Conservation (phyloP, 208 protist species). For the Acanthamoeba lenticulata region DNA sequence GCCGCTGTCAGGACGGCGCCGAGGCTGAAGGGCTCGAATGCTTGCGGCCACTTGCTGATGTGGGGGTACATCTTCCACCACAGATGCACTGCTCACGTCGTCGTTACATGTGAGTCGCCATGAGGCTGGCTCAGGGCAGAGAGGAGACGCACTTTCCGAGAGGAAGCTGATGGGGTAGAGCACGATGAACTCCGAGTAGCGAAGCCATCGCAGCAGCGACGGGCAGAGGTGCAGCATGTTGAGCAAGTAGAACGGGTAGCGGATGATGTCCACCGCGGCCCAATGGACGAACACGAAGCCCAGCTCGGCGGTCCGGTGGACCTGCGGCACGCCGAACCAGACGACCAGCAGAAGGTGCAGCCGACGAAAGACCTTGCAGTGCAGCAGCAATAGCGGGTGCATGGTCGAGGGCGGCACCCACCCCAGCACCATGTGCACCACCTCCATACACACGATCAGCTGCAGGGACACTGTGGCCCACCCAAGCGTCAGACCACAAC, state of each 20-base stretch:
- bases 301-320: background rate
- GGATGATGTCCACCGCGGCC: background rate
- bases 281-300: background rate
- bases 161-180: constrained; percentile 32
- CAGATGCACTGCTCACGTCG: background rate
- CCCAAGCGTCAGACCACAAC: background rate
- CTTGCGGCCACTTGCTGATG: background rate
- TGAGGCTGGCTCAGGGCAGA: background rate
- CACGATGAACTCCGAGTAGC: constrained; percentile 51
- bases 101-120: background rate
- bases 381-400: background rate
- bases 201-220: background rate
- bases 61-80: constrained; percentile 29
- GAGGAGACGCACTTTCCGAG: background rate
- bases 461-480: background rate
- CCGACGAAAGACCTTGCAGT: constrained; percentile 9
- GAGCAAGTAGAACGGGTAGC: constrained; percentile 35
- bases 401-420: background rate
- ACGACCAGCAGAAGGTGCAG: background rate
- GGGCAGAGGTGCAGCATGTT: background rate
- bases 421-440: background rate
- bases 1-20: background rate
- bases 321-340: background rate
- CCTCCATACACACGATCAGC: background rate
- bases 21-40: background rate